phyloP scores from a whole-genome alignment of 2,329 filamentous ascomycete species.

The Bisporella sp. region DNA sequence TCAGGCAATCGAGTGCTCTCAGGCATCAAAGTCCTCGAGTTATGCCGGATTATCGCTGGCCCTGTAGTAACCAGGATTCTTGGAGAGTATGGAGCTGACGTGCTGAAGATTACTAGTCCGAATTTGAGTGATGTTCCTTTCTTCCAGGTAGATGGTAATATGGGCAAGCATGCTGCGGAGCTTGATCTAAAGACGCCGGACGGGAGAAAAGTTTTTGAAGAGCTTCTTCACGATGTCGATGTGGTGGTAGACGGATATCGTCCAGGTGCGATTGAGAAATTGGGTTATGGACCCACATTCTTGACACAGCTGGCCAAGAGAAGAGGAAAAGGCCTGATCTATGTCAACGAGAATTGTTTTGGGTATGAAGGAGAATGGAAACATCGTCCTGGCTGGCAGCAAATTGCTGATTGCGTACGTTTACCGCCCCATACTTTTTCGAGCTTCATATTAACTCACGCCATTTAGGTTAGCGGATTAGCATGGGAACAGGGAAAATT shows the following conservation, averaged over 20 bases:
- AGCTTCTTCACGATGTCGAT: constrained; percentile 53
- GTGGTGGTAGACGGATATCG: constrained; percentile 63
- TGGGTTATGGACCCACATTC: constrained; percentile 52
- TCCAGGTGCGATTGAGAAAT: constrained; percentile 52
- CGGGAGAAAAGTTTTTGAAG: constrained; percentile 49
- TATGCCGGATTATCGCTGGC: constrained; percentile 68
- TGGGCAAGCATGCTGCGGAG: constrained; percentile 58
- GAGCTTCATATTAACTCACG: neutral
- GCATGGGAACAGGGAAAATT: constrained; percentile 43
- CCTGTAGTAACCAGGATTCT: constrained; percentile 61
- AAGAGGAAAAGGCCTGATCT: constrained; percentile 43
- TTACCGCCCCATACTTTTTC: neutral
- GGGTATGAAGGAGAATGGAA: constrained; percentile 58
- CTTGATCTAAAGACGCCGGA: constrained; percentile 49
- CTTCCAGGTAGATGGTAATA: constrained; percentile 63
- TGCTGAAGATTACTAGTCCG: constrained; percentile 62
- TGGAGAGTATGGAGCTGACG: constrained; percentile 64
- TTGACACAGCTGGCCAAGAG: constrained; percentile 43
- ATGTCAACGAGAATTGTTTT: constrained; percentile 65
- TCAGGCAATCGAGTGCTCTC: constrained; percentile 32
- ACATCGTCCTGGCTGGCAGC: constrained; percentile 59
- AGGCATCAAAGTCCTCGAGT: constrained; percentile 65
- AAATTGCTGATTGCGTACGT: constrained; percentile 56
- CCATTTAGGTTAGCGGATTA: constrained; percentile 23
- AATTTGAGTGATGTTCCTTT: constrained; percentile 60